Evolutionary conservation across 306 rosid species (phyloP).

Genomic region (Dalbergia oliveri): DNA sequence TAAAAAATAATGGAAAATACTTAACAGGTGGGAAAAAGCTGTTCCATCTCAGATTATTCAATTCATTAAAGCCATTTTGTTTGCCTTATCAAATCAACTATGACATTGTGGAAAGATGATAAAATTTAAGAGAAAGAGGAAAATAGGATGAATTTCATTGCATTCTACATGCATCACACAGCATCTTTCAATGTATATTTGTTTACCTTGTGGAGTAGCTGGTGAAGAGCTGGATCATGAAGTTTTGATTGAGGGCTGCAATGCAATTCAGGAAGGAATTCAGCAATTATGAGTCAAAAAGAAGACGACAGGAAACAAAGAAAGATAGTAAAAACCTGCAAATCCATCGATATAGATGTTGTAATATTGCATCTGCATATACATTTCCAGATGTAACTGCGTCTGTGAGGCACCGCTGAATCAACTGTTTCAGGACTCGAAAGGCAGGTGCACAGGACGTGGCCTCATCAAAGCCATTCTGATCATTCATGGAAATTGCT

Average conservation of each 20-base stretch:
- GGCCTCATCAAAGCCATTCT: slow-evolving; percentile 78
- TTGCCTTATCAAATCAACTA: slow-evolving; percentile 15
- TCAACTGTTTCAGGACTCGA: slow-evolving; percentile 86
- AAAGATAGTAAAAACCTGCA: slow-evolving; percentile 75
- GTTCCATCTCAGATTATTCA: slow-evolving; percentile 8
- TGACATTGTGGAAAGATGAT: slow-evolving; percentile 9
- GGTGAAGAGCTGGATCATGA: slow-evolving; percentile 97
- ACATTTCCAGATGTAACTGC: slow-evolving; percentile 87
- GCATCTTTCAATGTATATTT: slow-evolving; percentile 36
- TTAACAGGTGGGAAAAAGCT: slow-evolving; percentile 27
- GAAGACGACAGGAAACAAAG: slow-evolving; percentile 39
- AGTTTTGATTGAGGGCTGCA: slow-evolving; percentile 92
- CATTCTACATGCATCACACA: slow-evolving; percentile 17
- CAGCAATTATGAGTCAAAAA: slow-evolving; percentile 45
- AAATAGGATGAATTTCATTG: slow-evolving; percentile 21
- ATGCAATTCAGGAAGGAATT: slow-evolving; percentile 43
- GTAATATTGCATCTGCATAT: slow-evolving; percentile 88
- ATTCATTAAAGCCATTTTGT: slow-evolving; percentile 12
- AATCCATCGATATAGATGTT: slow-evolving; percentile 94
- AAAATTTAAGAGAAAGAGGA: not conserved
- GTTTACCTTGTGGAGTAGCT: slow-evolving; percentile 85
- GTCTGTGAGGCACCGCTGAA: slow-evolving; percentile 89
- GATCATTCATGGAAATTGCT: slow-evolving; percentile 58
- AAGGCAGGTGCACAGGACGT: slow-evolving; percentile 81
- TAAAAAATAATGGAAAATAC: slow-evolving; percentile 13